Base-by-base conservation (phyloP, 768 basidiomycete species). In the Suillus occidentalis region DNA sequence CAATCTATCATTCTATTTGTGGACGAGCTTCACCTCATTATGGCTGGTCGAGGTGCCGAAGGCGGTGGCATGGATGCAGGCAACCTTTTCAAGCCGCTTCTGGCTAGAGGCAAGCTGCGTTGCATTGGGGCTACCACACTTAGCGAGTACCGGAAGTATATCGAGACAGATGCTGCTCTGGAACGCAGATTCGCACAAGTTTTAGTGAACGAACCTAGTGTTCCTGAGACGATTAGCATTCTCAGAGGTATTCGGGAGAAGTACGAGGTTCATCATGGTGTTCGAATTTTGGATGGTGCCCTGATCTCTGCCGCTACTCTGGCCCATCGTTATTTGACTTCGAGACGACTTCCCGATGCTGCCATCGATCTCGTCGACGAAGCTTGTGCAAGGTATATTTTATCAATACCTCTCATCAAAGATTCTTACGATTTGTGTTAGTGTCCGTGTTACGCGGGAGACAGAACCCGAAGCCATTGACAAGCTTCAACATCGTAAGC, bases 111-210 rank as follows among this genome's bases (percentile, higher is more conserved):
- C 64, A 95, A 91, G 75, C 76, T 83, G 16, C 83, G 85, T 62
- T 87, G 82, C 78, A 94, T 97, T 63, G 94, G 95, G 63, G 95
- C 96, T 3, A 98, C 96, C 0, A 98, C 96, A 0, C 84, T 97
- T 2, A 86, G 89, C 43, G 95, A 98, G 75, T 98, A 97, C 76
- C 82, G 92, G 64, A 92, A 96, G 75, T 92, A 94, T 75, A 95
- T 97, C 72, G 95, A 97, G 78, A 92, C 90, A 56, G 95, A 97
- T 71, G 89, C 92, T 39, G 95, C 95, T 7, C 82, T 97, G 61
- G 95, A 96, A 72, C 87, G 95, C 67, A 85, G 95, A 68, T 96
- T 97, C 75, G 94, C 95, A 3, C 95, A 97, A 75, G 95, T 99
- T 49, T 73, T 96, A 34, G 88, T 99, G 65, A 95, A 95, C 69